phyloP scores from a whole-genome alignment of 2,329 filamentous ascomycete genomes.

The Stemphylium beticola region DNA sequence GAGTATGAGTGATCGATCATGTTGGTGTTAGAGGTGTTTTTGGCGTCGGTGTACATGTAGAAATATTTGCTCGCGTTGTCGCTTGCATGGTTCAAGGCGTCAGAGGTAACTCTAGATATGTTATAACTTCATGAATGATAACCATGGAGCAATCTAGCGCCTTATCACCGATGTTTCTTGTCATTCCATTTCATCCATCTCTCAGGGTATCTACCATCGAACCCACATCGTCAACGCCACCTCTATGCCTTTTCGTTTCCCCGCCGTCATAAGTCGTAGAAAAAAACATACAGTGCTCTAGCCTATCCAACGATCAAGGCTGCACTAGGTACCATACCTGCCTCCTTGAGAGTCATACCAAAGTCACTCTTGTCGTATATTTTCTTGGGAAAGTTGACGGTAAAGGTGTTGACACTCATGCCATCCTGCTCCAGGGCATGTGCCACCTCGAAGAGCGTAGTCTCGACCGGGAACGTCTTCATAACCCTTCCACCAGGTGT shows the following conservation, averaged over 20 bases:
- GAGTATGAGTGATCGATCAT: conserved; percentile 39
- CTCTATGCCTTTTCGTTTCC: background rate
- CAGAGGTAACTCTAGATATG: too few species aligned
- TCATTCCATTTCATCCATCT: background rate
- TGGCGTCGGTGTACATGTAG: background rate
- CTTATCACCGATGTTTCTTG: background rate
- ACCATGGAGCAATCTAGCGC: background rate
- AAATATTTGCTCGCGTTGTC: background rate
- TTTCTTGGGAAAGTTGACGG: conserved; percentile 87
- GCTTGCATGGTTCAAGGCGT: too few species aligned
- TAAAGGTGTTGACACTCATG: conserved; percentile 74
- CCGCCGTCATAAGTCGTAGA: background rate
- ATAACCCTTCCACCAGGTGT: conserved; percentile 76
- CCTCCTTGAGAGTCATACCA: conserved; percentile 89
- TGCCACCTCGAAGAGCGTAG: conserved; percentile 91
- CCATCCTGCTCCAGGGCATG: conserved; percentile 77
- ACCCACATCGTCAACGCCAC: conserved; percentile 5
- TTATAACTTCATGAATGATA: too few species aligned
- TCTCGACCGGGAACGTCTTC: conserved; percentile 88
- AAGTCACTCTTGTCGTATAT: conserved; percentile 75
- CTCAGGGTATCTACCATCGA: conserved; percentile 3
- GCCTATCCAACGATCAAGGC: conserved; percentile 72
- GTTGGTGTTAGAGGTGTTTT: background rate
- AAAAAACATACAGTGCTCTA: background rate
- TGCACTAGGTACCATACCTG: conserved; percentile 88